A percentile compares a stretch with the other conserved stretches of the same genome.
phyloP scores from a whole-genome alignment of 1,284 basidiomycete species.

The Grifola frondosa region DNA sequence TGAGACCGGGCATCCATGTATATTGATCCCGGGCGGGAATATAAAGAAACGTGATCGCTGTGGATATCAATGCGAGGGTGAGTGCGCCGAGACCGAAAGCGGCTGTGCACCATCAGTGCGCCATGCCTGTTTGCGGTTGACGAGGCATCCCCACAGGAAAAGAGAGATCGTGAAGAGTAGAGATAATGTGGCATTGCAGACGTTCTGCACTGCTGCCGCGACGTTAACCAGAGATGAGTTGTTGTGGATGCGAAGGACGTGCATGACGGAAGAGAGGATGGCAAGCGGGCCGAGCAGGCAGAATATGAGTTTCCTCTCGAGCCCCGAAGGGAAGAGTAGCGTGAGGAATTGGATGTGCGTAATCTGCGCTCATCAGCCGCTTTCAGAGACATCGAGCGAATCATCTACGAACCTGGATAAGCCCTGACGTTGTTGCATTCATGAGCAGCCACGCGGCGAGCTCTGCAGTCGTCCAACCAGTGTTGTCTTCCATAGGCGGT shows the following conservation, averaged over 20 bases:
- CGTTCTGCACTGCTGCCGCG: constrained; percentile 83
- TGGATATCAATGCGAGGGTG: constrained; percentile 74
- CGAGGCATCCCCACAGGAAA: constrained; percentile 89
- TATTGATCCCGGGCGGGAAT: constrained; percentile 81
- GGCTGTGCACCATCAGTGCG: constrained; percentile 91
- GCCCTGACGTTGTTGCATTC: constrained; percentile 80
- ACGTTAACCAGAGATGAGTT: constrained; percentile 50
- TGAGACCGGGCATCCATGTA: constrained; percentile 81
- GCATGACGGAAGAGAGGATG: constrained; percentile 81
- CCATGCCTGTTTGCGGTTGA: constrained; percentile 94
- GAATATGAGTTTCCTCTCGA: constrained; percentile 89
- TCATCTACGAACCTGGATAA: constrained; percentile 68
- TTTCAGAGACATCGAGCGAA: not conserved
- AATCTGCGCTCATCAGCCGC: constrained; percentile 65
- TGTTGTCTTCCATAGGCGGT: constrained; percentile 50
- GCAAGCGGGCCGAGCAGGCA: constrained; percentile 89
- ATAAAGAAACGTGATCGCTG: constrained; percentile 83
- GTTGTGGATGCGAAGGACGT: constrained; percentile 73
- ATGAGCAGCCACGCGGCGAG: constrained; percentile 85
- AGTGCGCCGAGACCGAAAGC: constrained; percentile 88
- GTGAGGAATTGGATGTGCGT: constrained; percentile 99
- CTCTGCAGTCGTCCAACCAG: constrained; percentile 66
- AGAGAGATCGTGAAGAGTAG: constrained; percentile 91
- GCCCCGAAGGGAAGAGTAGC: constrained; percentile 90
- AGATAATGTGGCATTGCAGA: constrained; percentile 94